phyloP scores from a whole-genome alignment of 805 yeast species.

The Candida ficus region DNA sequence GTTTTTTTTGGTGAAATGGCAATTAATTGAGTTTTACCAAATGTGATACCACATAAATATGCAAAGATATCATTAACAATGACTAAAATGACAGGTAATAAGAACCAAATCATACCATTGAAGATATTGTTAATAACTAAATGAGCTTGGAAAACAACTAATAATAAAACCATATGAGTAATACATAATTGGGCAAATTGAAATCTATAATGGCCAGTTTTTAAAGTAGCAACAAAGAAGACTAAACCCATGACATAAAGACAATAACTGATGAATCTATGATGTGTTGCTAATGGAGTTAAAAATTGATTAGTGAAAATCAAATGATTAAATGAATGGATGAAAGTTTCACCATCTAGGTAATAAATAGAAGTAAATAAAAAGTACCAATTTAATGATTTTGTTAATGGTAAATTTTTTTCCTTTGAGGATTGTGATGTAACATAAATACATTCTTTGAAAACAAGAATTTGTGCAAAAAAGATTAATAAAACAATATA shows the following conservation, averaged over 20 bases:
- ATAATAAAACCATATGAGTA: constrained; percentile 86
- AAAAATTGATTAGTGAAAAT: constrained; percentile 49
- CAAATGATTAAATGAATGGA: constrained; percentile 55
- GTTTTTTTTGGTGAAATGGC: constrained; percentile 96
- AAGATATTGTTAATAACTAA: constrained; percentile 84
- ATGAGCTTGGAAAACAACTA: constrained; percentile 93
- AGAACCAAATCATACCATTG: constrained; percentile 90
- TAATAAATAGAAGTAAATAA: constrained; percentile 82
- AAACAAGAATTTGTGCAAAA: constrained; percentile 73
- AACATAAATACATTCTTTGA: constrained; percentile 87
- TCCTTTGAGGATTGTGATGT: constrained; percentile 75
- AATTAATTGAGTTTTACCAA: constrained; percentile 88
- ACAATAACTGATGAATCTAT: constrained; percentile 77
- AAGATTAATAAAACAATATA: constrained; percentile 71
- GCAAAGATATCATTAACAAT: constrained; percentile 95
- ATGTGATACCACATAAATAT: constrained; percentile 92
- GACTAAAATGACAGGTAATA: constrained; percentile 87
- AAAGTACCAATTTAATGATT: constrained; percentile 89
- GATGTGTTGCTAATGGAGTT: constrained; percentile 64
- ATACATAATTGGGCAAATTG: constrained; percentile 92
- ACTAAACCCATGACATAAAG: constrained; percentile 84
- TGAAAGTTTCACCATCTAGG: constrained; percentile 79
- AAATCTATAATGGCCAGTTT: constrained; percentile 83
- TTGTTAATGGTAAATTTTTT: constrained; percentile 76
- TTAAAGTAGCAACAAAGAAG: constrained; percentile 81